A percentile compares a stretch with the other conserved stretches of the same genome.
phyloP scores from a whole-genome alignment of 2,329 filamentous ascomycete species.

The Sphaerulina vaccinii region DNA sequence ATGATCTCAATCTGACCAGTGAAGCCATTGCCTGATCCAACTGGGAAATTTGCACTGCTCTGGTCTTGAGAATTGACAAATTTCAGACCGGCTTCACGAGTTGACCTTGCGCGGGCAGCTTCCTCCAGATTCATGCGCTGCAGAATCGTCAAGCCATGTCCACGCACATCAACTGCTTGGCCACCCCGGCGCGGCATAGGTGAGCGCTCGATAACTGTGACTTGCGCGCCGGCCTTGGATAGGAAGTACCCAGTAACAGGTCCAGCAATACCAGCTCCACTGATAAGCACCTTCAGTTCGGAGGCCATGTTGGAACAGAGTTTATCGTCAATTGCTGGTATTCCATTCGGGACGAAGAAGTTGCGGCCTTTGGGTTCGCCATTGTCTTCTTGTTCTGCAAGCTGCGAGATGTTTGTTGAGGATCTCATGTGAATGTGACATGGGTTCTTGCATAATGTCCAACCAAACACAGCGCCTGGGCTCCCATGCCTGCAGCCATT shows the following conservation, averaged over 20 bases:
- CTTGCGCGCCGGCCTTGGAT: slow-evolving; percentile 34
- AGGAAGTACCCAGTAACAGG: slow-evolving; percentile 39
- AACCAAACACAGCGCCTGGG: too few species aligned
- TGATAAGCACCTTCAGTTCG: slow-evolving; percentile 1
- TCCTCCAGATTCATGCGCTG: slow-evolving; percentile 32
- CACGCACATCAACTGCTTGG: slow-evolving; percentile 34
- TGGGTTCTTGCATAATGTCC: too few species aligned
- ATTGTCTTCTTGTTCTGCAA: too few species aligned
- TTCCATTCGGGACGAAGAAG: not conserved
- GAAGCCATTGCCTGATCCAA: slow-evolving; percentile 31
- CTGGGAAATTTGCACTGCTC: slow-evolving; percentile 30
- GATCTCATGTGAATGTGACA: too few species aligned
- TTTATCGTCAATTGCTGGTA: not conserved
- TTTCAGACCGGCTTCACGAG: slow-evolving; percentile 29
- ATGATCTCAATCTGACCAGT: slow-evolving; percentile 56
- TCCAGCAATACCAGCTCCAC: slow-evolving; percentile 14
- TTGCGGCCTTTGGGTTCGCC: not conserved
- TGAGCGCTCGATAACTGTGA: slow-evolving; percentile 39
- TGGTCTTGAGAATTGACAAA: slow-evolving; percentile 28
- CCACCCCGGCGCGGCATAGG: slow-evolving; percentile 21
- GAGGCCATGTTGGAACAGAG: slow-evolving; percentile 1
- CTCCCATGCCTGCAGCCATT: too few species aligned
- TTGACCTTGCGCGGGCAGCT: slow-evolving; percentile 19
- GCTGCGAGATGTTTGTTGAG: too few species aligned
- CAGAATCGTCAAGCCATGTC: slow-evolving; percentile 29